Base-by-base conservation (phyloP, 176 grass and related monocot genomes). In the Panicum miliaceum region DNA sequence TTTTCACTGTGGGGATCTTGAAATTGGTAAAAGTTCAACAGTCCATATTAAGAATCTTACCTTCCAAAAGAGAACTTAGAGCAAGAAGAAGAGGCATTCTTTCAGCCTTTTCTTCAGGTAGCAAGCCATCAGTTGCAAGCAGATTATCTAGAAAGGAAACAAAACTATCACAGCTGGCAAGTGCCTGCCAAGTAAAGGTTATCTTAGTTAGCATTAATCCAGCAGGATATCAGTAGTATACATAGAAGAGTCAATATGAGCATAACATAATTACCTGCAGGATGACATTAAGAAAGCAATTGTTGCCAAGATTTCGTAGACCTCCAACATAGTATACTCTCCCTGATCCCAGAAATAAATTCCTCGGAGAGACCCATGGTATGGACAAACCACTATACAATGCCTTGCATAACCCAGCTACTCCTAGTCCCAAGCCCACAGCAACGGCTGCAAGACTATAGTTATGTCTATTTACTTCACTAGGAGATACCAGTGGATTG, bases 241-340 rank as follows among this genome's bases (percentile, higher is more conserved):
- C n/a, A 74, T 43, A 22, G 52, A 89, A 16, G 51, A 57, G 54
- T 80, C 27, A 35, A 67, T 73, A 75, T 11, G 32, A 72, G 63
- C 11, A 60, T 41, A 80, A 54, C 5, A 75, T 34, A 46, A 59
- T 68, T 87, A 95, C 96, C 96, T 95, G 96, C 22, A 98, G 87
- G 41, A 95, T 85, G 52, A 94, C 96, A 95, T 98, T 98, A 45
- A 98, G 89, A 85, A 98, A 98, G 84, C 96, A 98, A 92, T 95
- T 98, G 35, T 95, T 98, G 65, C 96, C 96, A 77, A 98, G 89
- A 89, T 98, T 98, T 79, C 82, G 63, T 59, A 98, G 78, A 25
- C 96, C 96, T 68, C 76, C 89, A 13, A 91, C 84, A 76, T 83
- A 93, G 81, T 78, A 84, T n/a, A 78, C 38, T 35, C 60, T 85